Evolutionary conservation across 2,329 filamentous ascomycete genomes (phyloP).

Genomic region (Fusarium floridanum): DNA sequence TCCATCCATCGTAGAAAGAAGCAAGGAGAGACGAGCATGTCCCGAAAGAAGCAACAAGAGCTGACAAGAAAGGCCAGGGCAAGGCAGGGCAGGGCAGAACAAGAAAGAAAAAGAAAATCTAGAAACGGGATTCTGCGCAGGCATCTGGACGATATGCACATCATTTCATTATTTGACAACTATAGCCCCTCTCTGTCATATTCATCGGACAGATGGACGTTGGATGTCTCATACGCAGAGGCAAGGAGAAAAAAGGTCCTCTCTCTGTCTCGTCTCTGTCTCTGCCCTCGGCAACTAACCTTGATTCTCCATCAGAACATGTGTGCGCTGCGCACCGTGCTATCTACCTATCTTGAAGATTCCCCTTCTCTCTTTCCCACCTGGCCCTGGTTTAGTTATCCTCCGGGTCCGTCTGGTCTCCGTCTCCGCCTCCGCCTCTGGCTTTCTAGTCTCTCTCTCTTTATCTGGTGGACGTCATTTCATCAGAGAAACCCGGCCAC

Average conservation of each 20-base stretch:
- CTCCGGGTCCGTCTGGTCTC: background rate
- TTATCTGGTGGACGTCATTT: conserved; percentile 29
- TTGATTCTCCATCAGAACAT: background rate
- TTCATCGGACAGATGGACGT: background rate
- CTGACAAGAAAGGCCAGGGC: background rate
- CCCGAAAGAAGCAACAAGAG: conserved; percentile 4
- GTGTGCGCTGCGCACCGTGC: background rate
- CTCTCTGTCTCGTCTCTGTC: background rate
- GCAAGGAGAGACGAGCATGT: background rate
- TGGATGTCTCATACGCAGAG: background rate
- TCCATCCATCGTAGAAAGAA: background rate
- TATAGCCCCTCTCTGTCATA: background rate
- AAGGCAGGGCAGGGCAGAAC: background rate
- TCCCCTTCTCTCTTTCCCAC: conserved; percentile 5
- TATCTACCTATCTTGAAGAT: background rate
- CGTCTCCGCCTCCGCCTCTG: background rate
- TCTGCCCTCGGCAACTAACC: background rate
- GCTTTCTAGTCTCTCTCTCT: background rate
- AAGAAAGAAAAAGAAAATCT: background rate
- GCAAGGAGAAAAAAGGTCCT: background rate
- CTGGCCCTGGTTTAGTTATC: background rate
- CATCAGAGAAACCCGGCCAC: conserved; percentile 3
- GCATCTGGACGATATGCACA: background rate
- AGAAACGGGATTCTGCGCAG: conserved; percentile 19
- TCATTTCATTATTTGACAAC: conserved; percentile 4